Percentiles rank a stretch among this genome's conserved stretches.
Evolutionary conservation across 2,329 filamentous ascomycete species (phyloP).

Genomic region (Xylaria sp.): DNA sequence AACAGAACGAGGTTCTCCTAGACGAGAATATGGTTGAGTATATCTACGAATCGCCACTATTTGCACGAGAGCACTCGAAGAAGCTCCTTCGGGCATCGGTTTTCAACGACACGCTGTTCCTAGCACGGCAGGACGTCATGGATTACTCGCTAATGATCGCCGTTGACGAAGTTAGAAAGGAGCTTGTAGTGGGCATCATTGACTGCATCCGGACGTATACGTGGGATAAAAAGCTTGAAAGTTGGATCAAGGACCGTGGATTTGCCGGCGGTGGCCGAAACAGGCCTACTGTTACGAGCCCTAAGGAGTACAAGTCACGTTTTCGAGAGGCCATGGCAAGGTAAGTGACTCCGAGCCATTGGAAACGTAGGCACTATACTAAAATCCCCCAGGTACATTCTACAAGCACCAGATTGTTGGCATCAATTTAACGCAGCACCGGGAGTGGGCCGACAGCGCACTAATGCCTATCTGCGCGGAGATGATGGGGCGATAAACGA

Average conservation of each 20-base stretch:
- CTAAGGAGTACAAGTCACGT: slow-evolving; percentile 95
- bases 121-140: slow-evolving; percentile 97
- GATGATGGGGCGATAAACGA: slow-evolving; percentile 40
- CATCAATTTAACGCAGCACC: slow-evolving; percentile 68
- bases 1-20: slow-evolving; percentile 94
- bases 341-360: slow-evolving; percentile 56
- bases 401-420: slow-evolving; percentile 81
- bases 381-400: slow-evolving; percentile 66
- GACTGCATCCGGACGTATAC: slow-evolving; percentile 99
- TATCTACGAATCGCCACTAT: slow-evolving; percentile 96
- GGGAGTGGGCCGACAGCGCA: slow-evolving; percentile 42
- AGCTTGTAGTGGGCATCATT: slow-evolving; percentile 96
- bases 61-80: slow-evolving; percentile 95
- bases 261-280: slow-evolving; percentile 81
- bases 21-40: slow-evolving; percentile 99
- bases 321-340: slow-evolving; percentile 97
- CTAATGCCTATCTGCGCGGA: slow-evolving; percentile 38
- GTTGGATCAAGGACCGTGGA: slow-evolving; percentile 98
- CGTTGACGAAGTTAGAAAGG: slow-evolving; percentile 88
- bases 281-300: slow-evolving; percentile 93
- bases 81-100: slow-evolving; percentile 91
- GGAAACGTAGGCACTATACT: slow-evolving; percentile 32
- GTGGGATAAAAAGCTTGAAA: slow-evolving; percentile 99
- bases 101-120: slow-evolving; percentile 97
- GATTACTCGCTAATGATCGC: slow-evolving; percentile 99